A percentile compares a stretch with the other conserved stretches of the same genome.
phyloP scores from a whole-genome alignment of 164 flowering plant genomes.

The Cinnamomum micranthum region DNA sequence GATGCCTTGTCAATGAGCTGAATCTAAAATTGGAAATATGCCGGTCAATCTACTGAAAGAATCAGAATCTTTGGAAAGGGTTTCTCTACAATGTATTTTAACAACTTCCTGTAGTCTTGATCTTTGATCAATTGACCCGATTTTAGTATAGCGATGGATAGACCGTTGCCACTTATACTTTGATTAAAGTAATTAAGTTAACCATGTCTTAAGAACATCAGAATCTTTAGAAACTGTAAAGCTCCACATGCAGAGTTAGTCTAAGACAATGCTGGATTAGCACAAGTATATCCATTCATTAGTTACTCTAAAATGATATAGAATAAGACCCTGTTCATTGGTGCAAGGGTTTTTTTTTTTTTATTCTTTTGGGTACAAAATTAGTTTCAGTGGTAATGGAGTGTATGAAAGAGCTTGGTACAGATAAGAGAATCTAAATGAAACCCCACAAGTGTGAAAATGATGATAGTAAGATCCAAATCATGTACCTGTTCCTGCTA shows the following conservation, averaged over 20 bases:
- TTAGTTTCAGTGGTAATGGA: neutral
- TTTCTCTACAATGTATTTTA: slow-evolving; percentile 1
- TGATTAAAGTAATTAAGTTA: neutral
- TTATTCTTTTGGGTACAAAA: neutral
- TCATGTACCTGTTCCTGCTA: neutral
- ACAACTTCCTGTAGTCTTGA: neutral
- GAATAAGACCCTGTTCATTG: neutral
- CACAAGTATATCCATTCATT: too few relatives aligned
- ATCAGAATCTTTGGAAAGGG: slow-evolving; percentile 5
- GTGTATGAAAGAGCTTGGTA: neutral
- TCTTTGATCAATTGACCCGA: neutral
- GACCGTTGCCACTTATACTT: neutral
- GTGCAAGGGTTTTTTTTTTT: neutral
- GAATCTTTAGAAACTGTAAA: neutral
- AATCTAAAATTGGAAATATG: neutral
- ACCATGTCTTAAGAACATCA: neutral
- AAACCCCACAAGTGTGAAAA: neutral
- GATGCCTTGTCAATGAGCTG: neutral
- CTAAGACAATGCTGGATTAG: neutral
- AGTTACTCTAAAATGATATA: neutral
- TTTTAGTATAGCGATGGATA: neutral
- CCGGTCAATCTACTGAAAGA: slow-evolving; percentile 2
- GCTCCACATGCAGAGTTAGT: neutral
- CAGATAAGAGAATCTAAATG: neutral
- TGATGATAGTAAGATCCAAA: neutral